phyloP scores from a whole-genome alignment of 345 rosid genomes.

The Salix exigua region DNA sequence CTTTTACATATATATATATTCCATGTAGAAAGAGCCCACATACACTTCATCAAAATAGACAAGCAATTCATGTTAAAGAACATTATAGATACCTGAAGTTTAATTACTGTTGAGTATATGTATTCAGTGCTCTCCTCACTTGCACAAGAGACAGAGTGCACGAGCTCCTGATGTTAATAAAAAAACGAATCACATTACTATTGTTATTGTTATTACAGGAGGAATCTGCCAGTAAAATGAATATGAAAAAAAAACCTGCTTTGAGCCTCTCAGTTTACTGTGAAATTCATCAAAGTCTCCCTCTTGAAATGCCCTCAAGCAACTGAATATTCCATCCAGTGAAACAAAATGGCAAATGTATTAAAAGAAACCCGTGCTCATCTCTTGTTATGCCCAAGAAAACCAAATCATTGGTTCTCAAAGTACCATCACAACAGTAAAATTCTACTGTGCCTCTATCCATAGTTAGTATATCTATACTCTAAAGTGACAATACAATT shows the following conservation, averaged over 20 bases:
- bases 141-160: conserved; percentile 63
- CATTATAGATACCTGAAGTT: conserved; percentile 63
- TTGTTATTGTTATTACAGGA: not conserved
- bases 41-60: conserved; percentile 3
- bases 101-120: conserved; percentile 71
- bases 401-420: not conserved
- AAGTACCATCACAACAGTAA: not conserved
- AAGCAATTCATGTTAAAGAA: conserved; percentile 3
- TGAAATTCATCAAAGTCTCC: conserved; percentile 70
- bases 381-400: not conserved
- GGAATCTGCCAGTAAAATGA: conserved; percentile 14
- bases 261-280: conserved; percentile 53
- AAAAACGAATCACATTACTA: not conserved
- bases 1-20: not conserved
- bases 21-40: not conserved
- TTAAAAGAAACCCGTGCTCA: not conserved
- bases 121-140: conserved; percentile 87
- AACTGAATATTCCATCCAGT: conserved; percentile 44
- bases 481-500: not conserved
- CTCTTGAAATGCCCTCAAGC: conserved; percentile 81
- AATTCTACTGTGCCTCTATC: not conserved
- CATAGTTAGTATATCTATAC: not conserved
- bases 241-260: conserved; percentile 53
- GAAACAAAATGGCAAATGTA: conserved; percentile 6
- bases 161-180: conserved; percentile 58